Evolutionary conservation across 108 stramenopile species (phyloP), one percentile per base, ranked within the genome.

Genomic region (Skeletonema marinoi): DNA sequence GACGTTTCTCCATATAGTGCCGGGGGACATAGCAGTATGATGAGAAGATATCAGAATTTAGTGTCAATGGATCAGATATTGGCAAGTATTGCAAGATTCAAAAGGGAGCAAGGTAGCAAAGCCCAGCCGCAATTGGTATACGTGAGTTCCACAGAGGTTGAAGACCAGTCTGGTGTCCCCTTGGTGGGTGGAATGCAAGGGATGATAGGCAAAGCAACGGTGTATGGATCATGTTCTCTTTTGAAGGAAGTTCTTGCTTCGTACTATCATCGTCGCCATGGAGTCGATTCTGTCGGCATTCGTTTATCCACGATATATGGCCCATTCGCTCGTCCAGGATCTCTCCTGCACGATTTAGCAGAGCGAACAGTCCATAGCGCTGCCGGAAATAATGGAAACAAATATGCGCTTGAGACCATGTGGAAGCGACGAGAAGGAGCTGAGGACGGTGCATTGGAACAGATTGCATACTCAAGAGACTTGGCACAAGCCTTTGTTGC

Each of bases 31-130:
- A 62, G 77, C 25, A 70, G 81, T 41, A 70, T 80, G 76, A 74
- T 89, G 74, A 78, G 85, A 76, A 71, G 85, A 60, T 72, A 88
- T 19, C 75, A 81, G 38, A 63, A 73, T 13, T 82, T 82, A 64
- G 60, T 79, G 33, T 78, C 78, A 32, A 85, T 78, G 81, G 81
- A 82, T 65, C 81, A 79, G 64, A 60, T 78, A 32, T 60, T 82
- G 70, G 41, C 65, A 42, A 78, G 66, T 25, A 44, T 85, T 32
- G 60, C 58, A 31, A 68, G 50, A 38, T 36, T 19, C 29, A 38
- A 65, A 39, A 64, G 63, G 7, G 19, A 16, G 13, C 6, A 39
- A 61, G 42, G 61, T 38, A 30, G 6, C 38, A 68, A 16, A 46
- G 33, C n/a, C 14, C 72, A 74, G 63, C 76, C 77, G 17, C 71